A percentile compares a stretch with the other conserved stretches of the same genome.
phyloP scores from a whole-genome alignment of 2,329 filamentous ascomycete species.

The Nemania abortiva region DNA sequence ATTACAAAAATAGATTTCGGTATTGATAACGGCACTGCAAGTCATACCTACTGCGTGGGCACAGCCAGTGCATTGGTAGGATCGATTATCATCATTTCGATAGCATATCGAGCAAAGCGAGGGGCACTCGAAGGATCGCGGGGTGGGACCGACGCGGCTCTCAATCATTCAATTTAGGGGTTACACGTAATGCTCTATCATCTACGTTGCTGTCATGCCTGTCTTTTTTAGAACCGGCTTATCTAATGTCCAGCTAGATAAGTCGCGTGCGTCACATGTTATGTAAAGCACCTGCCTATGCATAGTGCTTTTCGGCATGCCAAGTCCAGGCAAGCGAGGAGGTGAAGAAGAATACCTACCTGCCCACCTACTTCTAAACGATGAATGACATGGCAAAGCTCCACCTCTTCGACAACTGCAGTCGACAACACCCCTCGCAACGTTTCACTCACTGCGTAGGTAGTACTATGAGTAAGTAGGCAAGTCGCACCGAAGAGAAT shows the following conservation, averaged over 20 bases:
- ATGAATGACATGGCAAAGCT: conserved; percentile 2
- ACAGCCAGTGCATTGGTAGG: conserved; percentile 18
- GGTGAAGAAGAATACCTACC: not conserved
- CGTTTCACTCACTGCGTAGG: conserved; percentile 5
- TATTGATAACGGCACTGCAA: not conserved
- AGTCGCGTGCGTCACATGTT: not conserved
- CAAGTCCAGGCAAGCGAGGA: not conserved
- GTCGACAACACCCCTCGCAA: conserved; percentile 15
- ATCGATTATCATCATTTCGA: conserved; percentile 22
- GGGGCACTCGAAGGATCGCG: conserved; percentile 20
- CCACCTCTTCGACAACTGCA: not conserved
- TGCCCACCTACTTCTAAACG: no score
- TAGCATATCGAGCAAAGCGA: not conserved
- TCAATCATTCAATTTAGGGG: conserved; percentile 30
- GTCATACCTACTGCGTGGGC: not conserved
- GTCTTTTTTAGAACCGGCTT: conserved; percentile 5
- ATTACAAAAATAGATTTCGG: conserved; percentile 8
- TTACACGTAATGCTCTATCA: conserved; percentile 22
- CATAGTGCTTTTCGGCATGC: not conserved
- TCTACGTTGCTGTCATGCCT: not conserved
- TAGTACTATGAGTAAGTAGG: not conserved
- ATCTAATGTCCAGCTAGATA: conserved; percentile 3
- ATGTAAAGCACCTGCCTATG: no score
- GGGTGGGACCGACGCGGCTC: conserved; percentile 31
- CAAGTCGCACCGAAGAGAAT: not conserved